Percentiles rank a stretch among this genome's conserved stretches.
phyloP scores from a whole-genome alignment of 1,139 yeast genomes.

The Saccharomycopsis crataegensis region DNA sequence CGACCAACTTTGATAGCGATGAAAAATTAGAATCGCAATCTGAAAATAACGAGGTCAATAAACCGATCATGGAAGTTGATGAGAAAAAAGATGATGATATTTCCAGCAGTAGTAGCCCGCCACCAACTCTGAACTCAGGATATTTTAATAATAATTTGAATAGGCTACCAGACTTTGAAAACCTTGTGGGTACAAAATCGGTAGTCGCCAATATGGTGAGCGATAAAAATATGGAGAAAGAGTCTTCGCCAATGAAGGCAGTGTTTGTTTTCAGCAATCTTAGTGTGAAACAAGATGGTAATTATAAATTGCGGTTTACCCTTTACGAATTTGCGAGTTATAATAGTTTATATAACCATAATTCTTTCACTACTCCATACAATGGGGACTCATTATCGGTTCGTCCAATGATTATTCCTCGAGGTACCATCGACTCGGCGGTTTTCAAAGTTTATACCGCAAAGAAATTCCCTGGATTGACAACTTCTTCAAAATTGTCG shows the following conservation, averaged over 20 bases:
- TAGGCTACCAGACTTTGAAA: conserved; percentile 12
- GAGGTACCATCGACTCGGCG: conserved; percentile 24
- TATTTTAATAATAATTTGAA: neutral
- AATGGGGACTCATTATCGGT: neutral
- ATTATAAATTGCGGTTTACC: conserved; percentile 15
- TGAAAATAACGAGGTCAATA: no score
- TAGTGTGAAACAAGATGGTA: conserved; percentile 20
- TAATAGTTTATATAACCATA: conserved; percentile 4
- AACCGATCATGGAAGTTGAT: no score
- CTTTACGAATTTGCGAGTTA: conserved; percentile 15
- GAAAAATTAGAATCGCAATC: no score
- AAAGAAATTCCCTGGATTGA: conserved; percentile 35
- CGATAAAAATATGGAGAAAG: conserved; percentile 12
- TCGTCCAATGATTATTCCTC: neutral
- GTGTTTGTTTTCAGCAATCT: conserved; percentile 20
- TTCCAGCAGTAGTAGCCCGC: no score
- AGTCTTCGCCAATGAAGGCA: conserved; percentile 12
- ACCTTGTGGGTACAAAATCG: conserved; percentile 19
- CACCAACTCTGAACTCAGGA: no score
- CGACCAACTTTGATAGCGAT: no score
- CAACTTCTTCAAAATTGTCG: conserved; percentile 21
- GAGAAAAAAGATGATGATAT: no score
- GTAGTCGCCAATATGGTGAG: conserved; percentile 20
- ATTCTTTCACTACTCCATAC: conserved; percentile 2
- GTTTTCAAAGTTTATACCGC: conserved; percentile 35